These are phyloP conservation scores for Colletotrichum tofieldiae DNA, from an alignment of 2,329 filamentous ascomycete genomes.

Conservation along the genomic window DNA sequence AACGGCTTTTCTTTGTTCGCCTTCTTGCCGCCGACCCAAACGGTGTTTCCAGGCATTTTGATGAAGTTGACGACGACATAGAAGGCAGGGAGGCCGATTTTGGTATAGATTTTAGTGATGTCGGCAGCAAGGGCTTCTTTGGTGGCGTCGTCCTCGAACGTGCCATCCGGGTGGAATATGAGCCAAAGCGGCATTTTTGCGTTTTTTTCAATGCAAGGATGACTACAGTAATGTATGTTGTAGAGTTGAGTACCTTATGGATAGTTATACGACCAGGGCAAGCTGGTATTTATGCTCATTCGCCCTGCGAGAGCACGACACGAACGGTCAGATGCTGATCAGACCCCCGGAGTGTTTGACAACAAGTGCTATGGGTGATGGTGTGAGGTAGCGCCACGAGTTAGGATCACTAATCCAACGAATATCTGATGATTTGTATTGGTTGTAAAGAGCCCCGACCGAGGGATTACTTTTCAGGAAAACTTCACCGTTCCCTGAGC, in stretches of 20 bases:
- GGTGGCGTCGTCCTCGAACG: constrained; percentile 50
- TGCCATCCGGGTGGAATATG: constrained; percentile 56
- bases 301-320: too few relatives aligned
- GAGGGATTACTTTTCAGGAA: neutral
- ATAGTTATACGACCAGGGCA: too few relatives aligned
- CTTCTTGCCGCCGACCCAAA: constrained; percentile 45
- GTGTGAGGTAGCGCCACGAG: too few relatives aligned
- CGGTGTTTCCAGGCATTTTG: constrained; percentile 45
- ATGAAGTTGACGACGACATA: constrained; percentile 61
- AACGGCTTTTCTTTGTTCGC: constrained; percentile 48
- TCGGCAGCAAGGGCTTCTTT: constrained; percentile 52
- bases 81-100: constrained; percentile 56
- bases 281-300: too few relatives aligned
- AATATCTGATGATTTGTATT: neutral
- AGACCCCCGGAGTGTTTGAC: too few relatives aligned
- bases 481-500: too few relatives aligned
- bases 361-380: too few relatives aligned
- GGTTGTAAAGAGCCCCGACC: neutral
- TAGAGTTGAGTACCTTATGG: too few relatives aligned
- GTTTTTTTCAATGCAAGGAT: too few relatives aligned
- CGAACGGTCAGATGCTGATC: too few relatives aligned
- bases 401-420: too few relatives aligned
- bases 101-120: constrained; percentile 52
- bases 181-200: constrained; percentile 59
- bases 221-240: too few relatives aligned